Conservation (phyloP, 192 early-diverging fungal species). For the Spizellomyces punctatus region DNA sequence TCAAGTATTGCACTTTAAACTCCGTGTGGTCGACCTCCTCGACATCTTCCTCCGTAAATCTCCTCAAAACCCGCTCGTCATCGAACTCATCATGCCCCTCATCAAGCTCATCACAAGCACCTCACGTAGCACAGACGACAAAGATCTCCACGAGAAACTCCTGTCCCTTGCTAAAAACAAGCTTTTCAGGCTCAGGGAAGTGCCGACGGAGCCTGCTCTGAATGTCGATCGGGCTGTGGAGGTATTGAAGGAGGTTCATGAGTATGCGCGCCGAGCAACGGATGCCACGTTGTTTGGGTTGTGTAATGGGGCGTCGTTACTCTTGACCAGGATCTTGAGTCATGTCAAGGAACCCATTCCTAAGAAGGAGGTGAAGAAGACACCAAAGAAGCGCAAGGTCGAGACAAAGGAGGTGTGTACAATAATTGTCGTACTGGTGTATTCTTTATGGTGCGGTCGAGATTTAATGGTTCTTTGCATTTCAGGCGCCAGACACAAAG, state of each 20-base stretch:
- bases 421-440: background rate
- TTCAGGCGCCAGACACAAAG: background rate
- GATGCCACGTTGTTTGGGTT: conserved; percentile 54
- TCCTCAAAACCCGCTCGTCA: conserved; percentile 67
- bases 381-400: conserved; percentile 15
- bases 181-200: conserved; percentile 64
- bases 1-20: conserved; percentile 85
- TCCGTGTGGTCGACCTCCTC: conserved; percentile 82
- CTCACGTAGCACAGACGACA: conserved; percentile 36
- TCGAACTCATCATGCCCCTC: conserved; percentile 73
- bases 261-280: conserved; percentile 69
- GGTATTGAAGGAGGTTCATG: conserved; percentile 69
- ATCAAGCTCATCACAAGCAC: conserved; percentile 62
- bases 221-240: conserved; percentile 59
- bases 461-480: too few relatives aligned
- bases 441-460: too few relatives aligned
- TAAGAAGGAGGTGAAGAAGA: conserved; percentile 6
- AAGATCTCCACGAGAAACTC: conserved; percentile 73
- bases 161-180: conserved; percentile 62
- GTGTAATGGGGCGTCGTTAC: conserved; percentile 58
- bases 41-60: conserved; percentile 75
- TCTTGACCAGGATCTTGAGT: conserved; percentile 61
- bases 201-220: conserved; percentile 51
- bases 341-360: conserved; percentile 34
- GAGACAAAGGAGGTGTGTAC: conserved; percentile 4